Conservation (phyloP, 805 yeast genomes). For the Phaffomyces antillensis region DNA sequence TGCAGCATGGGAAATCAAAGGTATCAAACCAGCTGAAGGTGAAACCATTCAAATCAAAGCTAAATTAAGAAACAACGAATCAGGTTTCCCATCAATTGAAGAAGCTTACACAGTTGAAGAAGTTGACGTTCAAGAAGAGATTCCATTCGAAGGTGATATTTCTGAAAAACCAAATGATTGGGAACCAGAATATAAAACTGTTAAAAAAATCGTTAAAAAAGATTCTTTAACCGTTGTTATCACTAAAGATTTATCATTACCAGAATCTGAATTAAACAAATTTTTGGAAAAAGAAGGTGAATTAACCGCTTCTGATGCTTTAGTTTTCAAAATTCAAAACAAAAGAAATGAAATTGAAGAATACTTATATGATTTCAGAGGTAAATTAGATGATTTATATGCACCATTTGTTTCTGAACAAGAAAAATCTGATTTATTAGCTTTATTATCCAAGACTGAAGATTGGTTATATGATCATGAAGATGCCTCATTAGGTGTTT, state of each 20-base stretch:
- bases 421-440: constrained; percentile 76
- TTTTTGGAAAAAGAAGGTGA: constrained; percentile 78
- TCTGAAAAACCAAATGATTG: constrained; percentile 73
- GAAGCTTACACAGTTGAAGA: constrained; percentile 94
- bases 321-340: constrained; percentile 98
- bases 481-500: constrained; percentile 92
- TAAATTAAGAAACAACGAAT: constrained; percentile 94
- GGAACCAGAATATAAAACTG: constrained; percentile 82
- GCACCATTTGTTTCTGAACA: constrained; percentile 81
- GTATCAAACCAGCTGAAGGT: constrained; percentile 75
- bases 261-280: constrained; percentile 46
- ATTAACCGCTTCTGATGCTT: constrained; percentile 84
- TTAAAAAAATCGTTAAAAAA: constrained; percentile 91
- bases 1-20: constrained; percentile 81
- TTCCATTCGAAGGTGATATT: constrained; percentile 53
- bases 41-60: constrained; percentile 82
- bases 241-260: constrained; percentile 55
- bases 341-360: constrained; percentile 97
- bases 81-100: constrained; percentile 91
- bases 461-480: constrained; percentile 99
- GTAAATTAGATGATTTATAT: constrained; percentile 90
- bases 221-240: constrained; percentile 56
- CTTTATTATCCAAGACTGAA: constrained; percentile 77
- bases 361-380: constrained; percentile 95
- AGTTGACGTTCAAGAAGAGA: constrained; percentile 79